Evolutionary conservation across 164 flowering plant genomes (phyloP), one percentile per base, ranked within the genome.

Genomic region (Dillenia suffruticosa): DNA sequence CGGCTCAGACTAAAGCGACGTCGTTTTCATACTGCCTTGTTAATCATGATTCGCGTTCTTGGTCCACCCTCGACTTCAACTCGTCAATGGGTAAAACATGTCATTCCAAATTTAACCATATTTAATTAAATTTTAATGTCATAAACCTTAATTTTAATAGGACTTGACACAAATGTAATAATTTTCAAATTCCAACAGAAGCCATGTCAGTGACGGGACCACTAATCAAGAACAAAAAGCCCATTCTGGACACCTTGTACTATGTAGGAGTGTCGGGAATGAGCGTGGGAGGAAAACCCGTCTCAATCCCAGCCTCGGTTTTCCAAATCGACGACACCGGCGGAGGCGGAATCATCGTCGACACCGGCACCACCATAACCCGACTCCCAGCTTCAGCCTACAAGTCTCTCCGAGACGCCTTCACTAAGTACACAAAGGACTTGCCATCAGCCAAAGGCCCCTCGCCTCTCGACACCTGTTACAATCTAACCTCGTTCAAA

Each of bases 321-420:
- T 57, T 64, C 68, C 43, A 11, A 12, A 15, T 64, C 2, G 68
- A 64, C 51, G 55, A 1, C 12, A 2, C 54, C 17, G 68, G 61
- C 5, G 22, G 24, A 3, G 68, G 68, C 9, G 68, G 68, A 10
- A 45, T 57, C n/a, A 64, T 64, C 32, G 14, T 64, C 9, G 68
- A 64, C 62, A 57, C 68, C 19, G 68, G 68, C 54, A 64, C 68
- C 13, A 53, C 68, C 12, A 62, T 64, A 26, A 47, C 62, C 14
- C 50, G 62, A 55, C 26, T 64, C 24, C 51, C 13, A 17, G 47
- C 54, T 15, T 44, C 12, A 45, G 61, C 45, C 5, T 64, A 64
- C 40, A 9, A 47, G 12, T 48, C 68, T 8, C 32, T 64, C 10
- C 50, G 68, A 49, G 62, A 64, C 54, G 54, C 62, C 22, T 64